Evolutionary conservation across 1,139 yeast genomes (phyloP), one percentile per base, ranked within the genome.

Genomic region (Yamadazyma triangularis): DNA sequence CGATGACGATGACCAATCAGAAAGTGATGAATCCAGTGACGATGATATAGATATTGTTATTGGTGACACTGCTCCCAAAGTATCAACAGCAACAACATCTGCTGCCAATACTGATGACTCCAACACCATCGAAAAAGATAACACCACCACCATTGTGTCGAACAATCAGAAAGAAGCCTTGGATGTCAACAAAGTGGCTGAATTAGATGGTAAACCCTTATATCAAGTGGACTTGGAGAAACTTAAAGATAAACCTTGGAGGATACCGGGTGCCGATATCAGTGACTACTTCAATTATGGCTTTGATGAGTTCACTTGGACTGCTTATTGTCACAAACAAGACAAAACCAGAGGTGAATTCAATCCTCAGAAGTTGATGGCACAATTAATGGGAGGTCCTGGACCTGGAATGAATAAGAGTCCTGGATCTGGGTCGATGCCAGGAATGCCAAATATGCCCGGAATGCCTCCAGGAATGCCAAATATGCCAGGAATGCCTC

Each of bases 281-380:
- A 77, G 95, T 3, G 98, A 91, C 56, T 91, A 88, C 55, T 91
- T 91, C 66, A 91, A 91, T 58, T 91, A 81, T 49, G 98, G 98
- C 2, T 91, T 91, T 53, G 95, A 93, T 53, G 99, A 91, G 59
- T 75, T 85, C 42, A 84, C 96, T 11, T 91, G 99, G 99, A 79
- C 85, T 31, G 89, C 93, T 14, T 91, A 91, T 58, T 81, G 95
- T 44, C 71, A 82, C 31, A 87, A 87, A 53, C 96, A 89, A 52
- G 96, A 88, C 56, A 80, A 79, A 41, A 54, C 83, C 30, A 70
- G 94, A 35, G 80, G 84, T 7, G 91, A 83, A 40, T 87, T 79
- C 60, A 83, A 85, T 41, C 94, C 79, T 8, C 69, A 70, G 33
- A 66, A 67, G 38, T 51, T 68, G 18, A 62, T 68, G 71, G 66